phyloP scores from a whole-genome alignment of 345 rosid species.

The Carallia pectinifolia region DNA sequence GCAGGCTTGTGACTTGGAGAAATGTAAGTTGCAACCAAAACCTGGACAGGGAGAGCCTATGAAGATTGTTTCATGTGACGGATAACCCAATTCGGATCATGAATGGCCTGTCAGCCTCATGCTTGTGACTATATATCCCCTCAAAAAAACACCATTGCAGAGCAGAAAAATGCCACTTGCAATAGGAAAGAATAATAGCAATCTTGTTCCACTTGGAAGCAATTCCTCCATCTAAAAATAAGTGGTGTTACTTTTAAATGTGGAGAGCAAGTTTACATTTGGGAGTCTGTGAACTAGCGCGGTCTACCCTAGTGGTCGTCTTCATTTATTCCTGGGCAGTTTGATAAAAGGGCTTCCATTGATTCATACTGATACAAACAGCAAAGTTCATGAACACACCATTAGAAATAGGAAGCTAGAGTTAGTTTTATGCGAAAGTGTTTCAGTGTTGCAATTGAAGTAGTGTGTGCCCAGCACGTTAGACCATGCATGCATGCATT shows the following conservation, averaged over 20 bases:
- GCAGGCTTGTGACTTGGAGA: too few relatives aligned
- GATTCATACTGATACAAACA: conserved; percentile 69
- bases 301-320: conserved; percentile 60
- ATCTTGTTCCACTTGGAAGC: neutral
- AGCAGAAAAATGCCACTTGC: neutral
- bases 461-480: too few relatives aligned
- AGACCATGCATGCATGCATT: neutral
- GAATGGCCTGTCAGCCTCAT: neutral
- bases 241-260: neutral
- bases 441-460: neutral
- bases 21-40: neutral
- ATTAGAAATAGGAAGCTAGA: neutral
- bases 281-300: neutral
- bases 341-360: conserved; percentile 60
- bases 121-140: neutral
- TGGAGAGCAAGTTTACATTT: neutral
- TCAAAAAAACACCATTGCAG: neutral
- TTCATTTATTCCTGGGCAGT: conserved; percentile 81
- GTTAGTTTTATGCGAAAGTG: neutral
- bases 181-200: neutral
- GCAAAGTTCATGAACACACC: conserved; percentile 11
- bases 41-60: neutral
- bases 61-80: neutral
- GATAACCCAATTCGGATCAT: neutral
- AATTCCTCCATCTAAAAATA: neutral